Evolutionary conservation across 306 rosid genomes (phyloP).

Genomic region (Cicer arietinum): DNA sequence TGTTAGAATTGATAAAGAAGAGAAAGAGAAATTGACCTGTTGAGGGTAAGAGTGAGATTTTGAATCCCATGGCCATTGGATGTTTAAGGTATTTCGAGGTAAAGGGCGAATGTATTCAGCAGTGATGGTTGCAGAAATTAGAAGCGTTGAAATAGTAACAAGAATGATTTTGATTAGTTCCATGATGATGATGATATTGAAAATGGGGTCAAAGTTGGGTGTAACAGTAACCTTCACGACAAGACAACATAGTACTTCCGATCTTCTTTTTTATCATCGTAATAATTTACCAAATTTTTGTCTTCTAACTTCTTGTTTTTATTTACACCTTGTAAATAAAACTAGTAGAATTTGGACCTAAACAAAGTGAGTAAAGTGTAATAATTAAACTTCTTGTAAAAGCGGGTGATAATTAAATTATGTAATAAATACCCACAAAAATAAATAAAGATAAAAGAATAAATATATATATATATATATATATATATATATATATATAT

Average conservation of each 20-base stretch:
- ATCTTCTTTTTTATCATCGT: slow-evolving; percentile 13
- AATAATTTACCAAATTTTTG: background rate
- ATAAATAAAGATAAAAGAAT: no score
- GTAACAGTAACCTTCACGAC: slow-evolving; percentile 36
- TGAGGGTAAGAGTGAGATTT: slow-evolving; percentile 66
- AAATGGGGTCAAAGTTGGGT: background rate
- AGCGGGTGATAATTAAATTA: no score
- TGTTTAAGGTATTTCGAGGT: slow-evolving; percentile 64
- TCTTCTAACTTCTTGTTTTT: background rate
- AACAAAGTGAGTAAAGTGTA: no score
- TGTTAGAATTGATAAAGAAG: background rate
- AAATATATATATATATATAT: no score
- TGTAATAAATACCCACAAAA: no score
- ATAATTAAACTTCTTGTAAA: no score
- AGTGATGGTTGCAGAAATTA: slow-evolving; percentile 36
- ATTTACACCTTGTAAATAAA: no score
- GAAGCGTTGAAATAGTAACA: slow-evolving; percentile 16
- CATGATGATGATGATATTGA: slow-evolving; percentile 45
- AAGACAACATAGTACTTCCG: slow-evolving; percentile 21
- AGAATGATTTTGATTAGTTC: slow-evolving; percentile 40
- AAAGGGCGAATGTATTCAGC: slow-evolving; percentile 76
- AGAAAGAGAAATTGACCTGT: slow-evolving; percentile 57
- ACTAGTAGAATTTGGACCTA: no score
- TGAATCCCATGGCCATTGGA: slow-evolving; percentile 57
- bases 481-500: no score